Base-by-base conservation (phyloP, 169 alveolate genomes). In the Ichthyophthirius multifiliis region DNA sequence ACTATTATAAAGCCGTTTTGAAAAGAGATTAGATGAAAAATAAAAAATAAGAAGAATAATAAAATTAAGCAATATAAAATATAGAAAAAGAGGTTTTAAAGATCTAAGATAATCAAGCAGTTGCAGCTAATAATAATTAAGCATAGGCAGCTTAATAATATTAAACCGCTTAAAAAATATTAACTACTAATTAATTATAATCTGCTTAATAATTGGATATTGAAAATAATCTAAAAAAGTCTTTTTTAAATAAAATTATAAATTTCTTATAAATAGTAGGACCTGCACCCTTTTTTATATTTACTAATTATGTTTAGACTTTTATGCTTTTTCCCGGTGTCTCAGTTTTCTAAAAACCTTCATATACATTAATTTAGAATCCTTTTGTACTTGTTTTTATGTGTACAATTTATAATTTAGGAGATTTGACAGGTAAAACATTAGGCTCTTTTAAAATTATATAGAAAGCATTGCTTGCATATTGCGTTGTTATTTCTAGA, bases 301-400 rank as follows among this genome's bases (percentile, higher is more conserved):
- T 55, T 55, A 27, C 31, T 4, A 27, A 18, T 5, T 55, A 55
- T 27, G 71, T 55, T 27, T 18, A 27, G 3, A 55, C 71, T 10
- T 55, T 55, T 23, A 55, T 55, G 71, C 71, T 55, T n/a, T 55
- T 55, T 39, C 71, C 71, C 31, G 71, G 71, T 55, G 71, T 55
- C 3, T 55, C 71, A 0, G 31, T 55, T 27, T 55, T 10, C 43
- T 27, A 55, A 55, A 55, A 55, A 27, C n/a, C n/a, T n/a, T 16
- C 12, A 20, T 55, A 27, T 27, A 10, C 35, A 5, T 27, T 55
- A 2, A 27, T 55, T 27, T n/a, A n/a, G 43, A 55, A 10, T 55
- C 71, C 18, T 55, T 55, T 23, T 16, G n/a, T n/a, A n/a, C 71
- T 27, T 55, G 71, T 55, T 6, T 20, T 55, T 5, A 55, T 55